Conservation (phyloP, 208 protist genomes). For the Wallacemonas sp. region DNA sequence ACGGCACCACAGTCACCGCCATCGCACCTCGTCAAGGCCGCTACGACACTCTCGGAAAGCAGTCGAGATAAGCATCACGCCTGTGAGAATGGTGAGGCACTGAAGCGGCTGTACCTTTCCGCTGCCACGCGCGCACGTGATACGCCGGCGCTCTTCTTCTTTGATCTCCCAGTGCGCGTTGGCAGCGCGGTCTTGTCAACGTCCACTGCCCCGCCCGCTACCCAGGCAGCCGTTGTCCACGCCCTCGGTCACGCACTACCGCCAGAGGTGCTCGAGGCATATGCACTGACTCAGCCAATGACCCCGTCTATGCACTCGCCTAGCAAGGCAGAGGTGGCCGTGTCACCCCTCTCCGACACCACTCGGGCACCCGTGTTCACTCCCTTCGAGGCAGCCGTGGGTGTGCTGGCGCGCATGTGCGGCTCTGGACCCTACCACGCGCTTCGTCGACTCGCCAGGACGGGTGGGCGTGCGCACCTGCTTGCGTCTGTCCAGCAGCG, state of each 20-base stretch:
- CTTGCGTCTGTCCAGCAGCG: slow-evolving; percentile 46
- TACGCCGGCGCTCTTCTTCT: slow-evolving; percentile 19
- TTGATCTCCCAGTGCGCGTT: slow-evolving; percentile 20
- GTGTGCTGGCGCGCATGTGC: slow-evolving; percentile 40
- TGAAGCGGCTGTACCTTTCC: slow-evolving; percentile 6
- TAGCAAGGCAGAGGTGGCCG: too few relatives aligned
- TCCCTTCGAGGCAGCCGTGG: slow-evolving; percentile 21
- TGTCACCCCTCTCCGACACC: too few relatives aligned
- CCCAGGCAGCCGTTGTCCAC: not conserved
- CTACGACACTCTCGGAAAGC: not conserved
- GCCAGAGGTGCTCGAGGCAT: not conserved
- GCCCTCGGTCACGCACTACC: not conserved
- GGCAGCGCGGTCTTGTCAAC: slow-evolving; percentile 17
- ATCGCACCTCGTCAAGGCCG: not conserved
- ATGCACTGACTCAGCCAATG: too few relatives aligned
- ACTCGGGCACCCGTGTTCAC: too few relatives aligned
- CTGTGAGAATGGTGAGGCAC: not conserved
- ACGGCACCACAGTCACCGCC: slow-evolving; percentile 1
- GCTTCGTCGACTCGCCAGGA: not conserved
- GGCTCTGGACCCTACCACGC: slow-evolving; percentile 58
- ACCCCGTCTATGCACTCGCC: too few relatives aligned
- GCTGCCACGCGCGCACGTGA: not conserved
- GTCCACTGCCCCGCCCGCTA: slow-evolving; percentile 1
- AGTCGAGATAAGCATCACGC: not conserved
- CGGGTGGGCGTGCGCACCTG: slow-evolving; percentile 13